Evolutionary conservation across 805 yeast species (phyloP).

Genomic region (baker's yeast (Saccharomyces cerevisiae)): DNA sequence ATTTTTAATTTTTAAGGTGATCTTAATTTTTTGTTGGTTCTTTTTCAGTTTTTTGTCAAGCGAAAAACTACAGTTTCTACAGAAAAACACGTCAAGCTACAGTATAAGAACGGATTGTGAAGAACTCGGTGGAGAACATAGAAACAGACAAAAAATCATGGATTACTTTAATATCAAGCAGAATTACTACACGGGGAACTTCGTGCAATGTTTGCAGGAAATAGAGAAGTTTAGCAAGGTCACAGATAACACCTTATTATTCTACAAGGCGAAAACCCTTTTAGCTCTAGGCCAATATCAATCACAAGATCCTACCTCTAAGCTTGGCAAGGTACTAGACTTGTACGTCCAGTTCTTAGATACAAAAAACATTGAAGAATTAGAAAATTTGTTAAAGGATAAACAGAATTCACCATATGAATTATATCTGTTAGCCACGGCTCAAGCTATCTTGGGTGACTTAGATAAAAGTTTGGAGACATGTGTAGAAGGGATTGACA

Average conservation of each 20-base stretch:
- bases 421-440: conserved; percentile 22
- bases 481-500: conserved; percentile 36
- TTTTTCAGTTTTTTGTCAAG: background rate
- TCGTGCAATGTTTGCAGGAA: conserved; percentile 36
- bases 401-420: conserved; percentile 13
- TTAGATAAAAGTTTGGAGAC: conserved; percentile 32
- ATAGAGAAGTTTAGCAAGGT: conserved; percentile 35
- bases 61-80: background rate
- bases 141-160: conserved; percentile 5
- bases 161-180: conserved; percentile 50
- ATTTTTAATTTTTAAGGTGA: background rate
- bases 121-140: background rate
- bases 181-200: conserved; percentile 55
- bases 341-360: conserved; percentile 22
- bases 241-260: conserved; percentile 21
- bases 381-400: conserved; percentile 10
- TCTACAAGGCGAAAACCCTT: conserved; percentile 31
- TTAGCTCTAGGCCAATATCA: conserved; percentile 24
- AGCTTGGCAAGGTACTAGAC: conserved; percentile 26
- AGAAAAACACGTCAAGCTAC: background rate
- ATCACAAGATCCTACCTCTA: conserved; percentile 10
- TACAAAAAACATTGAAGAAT: conserved; percentile 10
- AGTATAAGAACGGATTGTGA: background rate
- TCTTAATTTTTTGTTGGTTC: background rate
- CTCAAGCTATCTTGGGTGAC: conserved; percentile 22